phyloP scores from a whole-genome alignment of 805 yeast genomes.

The Metschnikowia vanudenii region DNA sequence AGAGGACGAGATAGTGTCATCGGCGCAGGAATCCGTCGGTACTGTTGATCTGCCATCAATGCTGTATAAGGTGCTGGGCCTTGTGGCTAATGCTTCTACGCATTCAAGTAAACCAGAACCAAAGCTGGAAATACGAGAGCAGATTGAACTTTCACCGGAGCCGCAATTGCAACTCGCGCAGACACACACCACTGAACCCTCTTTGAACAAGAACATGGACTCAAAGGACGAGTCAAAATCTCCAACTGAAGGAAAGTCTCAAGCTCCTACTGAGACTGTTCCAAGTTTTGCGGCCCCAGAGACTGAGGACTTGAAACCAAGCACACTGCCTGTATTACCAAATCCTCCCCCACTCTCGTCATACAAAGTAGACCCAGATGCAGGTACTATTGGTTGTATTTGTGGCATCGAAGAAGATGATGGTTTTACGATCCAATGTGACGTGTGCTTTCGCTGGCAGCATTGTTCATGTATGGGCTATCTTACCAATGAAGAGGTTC shows the following conservation, averaged over 20 bases:
- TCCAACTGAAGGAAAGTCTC: too few species aligned
- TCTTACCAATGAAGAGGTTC: constrained; percentile 66
- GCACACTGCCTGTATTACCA: neutral
- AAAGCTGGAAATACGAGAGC: neutral
- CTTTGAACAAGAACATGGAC: too few species aligned
- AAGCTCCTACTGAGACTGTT: too few species aligned
- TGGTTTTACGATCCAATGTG: constrained; percentile 94
- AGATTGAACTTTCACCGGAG: too few species aligned
- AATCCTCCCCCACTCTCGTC: constrained; percentile 36
- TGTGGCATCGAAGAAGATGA: constrained; percentile 87
- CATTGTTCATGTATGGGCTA: constrained; percentile 90
- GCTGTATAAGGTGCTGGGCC: too few species aligned
- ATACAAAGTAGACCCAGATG: constrained; percentile 72
- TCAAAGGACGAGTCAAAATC: too few species aligned
- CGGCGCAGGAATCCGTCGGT: neutral
- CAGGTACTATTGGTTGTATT: constrained; percentile 85
- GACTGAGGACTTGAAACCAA: too few species aligned
- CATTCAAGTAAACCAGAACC: neutral
- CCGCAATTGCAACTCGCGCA: too few species aligned
- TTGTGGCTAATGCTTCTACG: too few species aligned
- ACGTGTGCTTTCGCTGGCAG: constrained; percentile 89
- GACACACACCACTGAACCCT: too few species aligned
- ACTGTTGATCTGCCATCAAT: neutral
- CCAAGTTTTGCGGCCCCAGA: too few species aligned
- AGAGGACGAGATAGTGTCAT: constrained; percentile 23